Conservation (phyloP, 345 rosid genomes). For the rapeseed (Brassica napus) region DNA sequence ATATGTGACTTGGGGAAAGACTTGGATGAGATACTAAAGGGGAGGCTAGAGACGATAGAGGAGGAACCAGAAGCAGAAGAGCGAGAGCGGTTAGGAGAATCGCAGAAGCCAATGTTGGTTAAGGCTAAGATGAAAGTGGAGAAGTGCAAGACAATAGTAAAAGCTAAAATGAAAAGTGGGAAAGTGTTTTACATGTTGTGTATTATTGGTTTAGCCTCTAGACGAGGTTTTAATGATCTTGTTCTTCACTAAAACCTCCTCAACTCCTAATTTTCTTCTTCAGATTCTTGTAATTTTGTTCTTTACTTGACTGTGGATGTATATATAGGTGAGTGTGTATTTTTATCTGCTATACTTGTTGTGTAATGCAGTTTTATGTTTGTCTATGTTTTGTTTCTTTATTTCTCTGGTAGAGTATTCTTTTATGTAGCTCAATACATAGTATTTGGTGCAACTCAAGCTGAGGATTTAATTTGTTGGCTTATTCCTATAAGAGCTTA, state of each 20-base stretch:
- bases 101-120: slow-evolving; percentile 27
- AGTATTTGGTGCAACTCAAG: neutral
- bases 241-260: slow-evolving; percentile 31
- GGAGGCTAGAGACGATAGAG: slow-evolving; percentile 42
- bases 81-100: slow-evolving; percentile 25
- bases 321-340: slow-evolving; percentile 20
- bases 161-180: slow-evolving; percentile 38
- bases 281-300: slow-evolving; percentile 13
- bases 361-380: slow-evolving; percentile 29
- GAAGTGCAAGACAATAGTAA: slow-evolving; percentile 39
- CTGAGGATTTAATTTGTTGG: neutral
- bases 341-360: slow-evolving; percentile 22
- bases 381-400: neutral
- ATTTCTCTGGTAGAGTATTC: neutral
- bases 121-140: slow-evolving; percentile 37
- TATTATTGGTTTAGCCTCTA: slow-evolving; percentile 39
- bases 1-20: slow-evolving; percentile 39
- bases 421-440: slow-evolving; percentile 7
- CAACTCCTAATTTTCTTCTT: slow-evolving; percentile 8
- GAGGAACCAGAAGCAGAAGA: slow-evolving; percentile 43
- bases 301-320: slow-evolving; percentile 24
- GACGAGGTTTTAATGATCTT: slow-evolving; percentile 35
- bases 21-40: slow-evolving; percentile 39
- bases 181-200: slow-evolving; percentile 42
- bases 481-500: neutral